Evolutionary conservation across 148 eudicot genomes (phyloP).

Genomic region (Vaccinium macrocarpon): DNA sequence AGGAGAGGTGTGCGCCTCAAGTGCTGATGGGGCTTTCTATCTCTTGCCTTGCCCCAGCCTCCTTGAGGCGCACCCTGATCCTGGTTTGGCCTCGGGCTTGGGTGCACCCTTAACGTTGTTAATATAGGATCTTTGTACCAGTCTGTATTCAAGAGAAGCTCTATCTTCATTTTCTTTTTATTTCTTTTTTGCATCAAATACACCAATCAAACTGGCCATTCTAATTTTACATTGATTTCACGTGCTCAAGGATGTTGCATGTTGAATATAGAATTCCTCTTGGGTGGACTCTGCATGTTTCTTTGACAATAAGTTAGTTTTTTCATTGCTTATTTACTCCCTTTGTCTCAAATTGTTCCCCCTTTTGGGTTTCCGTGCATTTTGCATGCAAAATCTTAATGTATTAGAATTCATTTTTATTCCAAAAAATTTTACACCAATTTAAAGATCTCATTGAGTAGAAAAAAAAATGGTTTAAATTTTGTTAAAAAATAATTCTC

Average conservation of each 20-base stretch:
- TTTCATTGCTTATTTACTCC: neutral
- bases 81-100: too few species aligned
- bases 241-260: neutral
- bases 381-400: too few species aligned
- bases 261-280: neutral
- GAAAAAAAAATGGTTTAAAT: too few species aligned
- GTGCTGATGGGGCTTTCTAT: neutral
- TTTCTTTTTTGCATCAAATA: neutral
- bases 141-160: neutral
- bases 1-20: neutral
- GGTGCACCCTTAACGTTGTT: neutral
- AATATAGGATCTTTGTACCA: neutral
- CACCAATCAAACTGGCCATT: neutral
- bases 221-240: neutral
- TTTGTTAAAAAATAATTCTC: too few species aligned
- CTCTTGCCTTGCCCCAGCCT: too few species aligned
- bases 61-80: too few species aligned
- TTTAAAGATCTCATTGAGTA: too few species aligned
- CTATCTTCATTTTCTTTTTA: neutral
- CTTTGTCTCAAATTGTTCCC: too few species aligned
- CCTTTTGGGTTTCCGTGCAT: too few species aligned
- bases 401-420: too few species aligned
- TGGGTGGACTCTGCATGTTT: neutral
- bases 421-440: too few species aligned
- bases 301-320: neutral